These are phyloP conservation scores for Diaporthe vaccinii DNA, from an alignment of 2,329 filamentous ascomycete genomes.

Conservation along the genomic window DNA sequence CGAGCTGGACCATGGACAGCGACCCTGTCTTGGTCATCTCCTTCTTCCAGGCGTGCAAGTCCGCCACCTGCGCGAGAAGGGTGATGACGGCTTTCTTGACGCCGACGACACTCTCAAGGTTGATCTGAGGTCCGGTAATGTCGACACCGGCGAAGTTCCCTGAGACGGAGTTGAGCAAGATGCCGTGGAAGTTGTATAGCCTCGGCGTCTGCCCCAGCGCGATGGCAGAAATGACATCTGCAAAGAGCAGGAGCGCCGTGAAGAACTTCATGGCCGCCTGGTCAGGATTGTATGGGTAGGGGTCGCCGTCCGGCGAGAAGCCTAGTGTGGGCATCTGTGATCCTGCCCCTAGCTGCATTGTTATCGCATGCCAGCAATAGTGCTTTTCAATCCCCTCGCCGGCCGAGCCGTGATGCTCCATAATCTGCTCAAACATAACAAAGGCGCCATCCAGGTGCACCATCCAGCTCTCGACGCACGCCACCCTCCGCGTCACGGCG, in stretches of 20 bases:
- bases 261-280: slow-evolving; percentile 52
- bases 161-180: slow-evolving; percentile 49
- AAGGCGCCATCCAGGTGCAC: slow-evolving; percentile 60
- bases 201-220: slow-evolving; percentile 50
- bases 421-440: slow-evolving; percentile 53
- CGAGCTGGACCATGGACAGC: slow-evolving; percentile 61
- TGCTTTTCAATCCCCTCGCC: background rate
- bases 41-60: slow-evolving; percentile 69
- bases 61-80: slow-evolving; percentile 66
- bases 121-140: slow-evolving; percentile 51
- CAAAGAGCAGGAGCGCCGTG: slow-evolving; percentile 51
- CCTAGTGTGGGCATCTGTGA: slow-evolving; percentile 39
- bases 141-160: slow-evolving; percentile 45
- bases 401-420: slow-evolving; percentile 41
- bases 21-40: slow-evolving; percentile 57
- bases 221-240: slow-evolving; percentile 54
- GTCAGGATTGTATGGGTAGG: slow-evolving; percentile 42
- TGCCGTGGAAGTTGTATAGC: slow-evolving; percentile 52
- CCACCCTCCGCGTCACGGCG: slow-evolving; percentile 47
- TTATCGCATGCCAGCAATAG: slow-evolving; percentile 39
- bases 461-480: slow-evolving; percentile 53
- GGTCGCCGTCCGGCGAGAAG: slow-evolving; percentile 35
- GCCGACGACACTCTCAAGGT: slow-evolving; percentile 66
- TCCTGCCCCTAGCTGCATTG: slow-evolving; percentile 42
- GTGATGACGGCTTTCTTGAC: slow-evolving; percentile 70